Percentiles rank a stretch among this genome's conserved stretches.
Evolutionary conservation across 768 basidiomycete species (phyloP).

Genomic region (Leucosporidium scottii): DNA sequence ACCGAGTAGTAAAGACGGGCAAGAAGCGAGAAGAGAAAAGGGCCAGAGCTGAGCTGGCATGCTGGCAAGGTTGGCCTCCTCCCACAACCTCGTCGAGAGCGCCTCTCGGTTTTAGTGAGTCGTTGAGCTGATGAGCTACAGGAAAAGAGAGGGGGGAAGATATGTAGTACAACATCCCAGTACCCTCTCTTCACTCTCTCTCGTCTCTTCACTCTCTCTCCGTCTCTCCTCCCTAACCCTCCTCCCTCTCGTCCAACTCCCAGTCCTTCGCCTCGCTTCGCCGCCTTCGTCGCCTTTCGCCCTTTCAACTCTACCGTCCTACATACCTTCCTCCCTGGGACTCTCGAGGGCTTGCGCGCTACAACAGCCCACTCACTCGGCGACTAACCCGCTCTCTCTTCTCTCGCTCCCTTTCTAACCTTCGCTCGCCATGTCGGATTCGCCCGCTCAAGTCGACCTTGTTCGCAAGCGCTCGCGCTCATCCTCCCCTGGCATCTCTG

Average conservation of each 20-base stretch:
- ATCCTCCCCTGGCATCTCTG: conserved; percentile 20
- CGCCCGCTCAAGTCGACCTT: conserved; percentile 24
- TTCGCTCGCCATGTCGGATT: conserved; percentile 12
- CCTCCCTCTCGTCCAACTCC: neutral
- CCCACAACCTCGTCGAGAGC: no score
- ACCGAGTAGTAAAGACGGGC: no score
- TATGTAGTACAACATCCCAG: no score
- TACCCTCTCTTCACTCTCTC: conserved; percentile 1
- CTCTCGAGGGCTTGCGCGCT: neutral
- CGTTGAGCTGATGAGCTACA: no score
- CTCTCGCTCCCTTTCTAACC: neutral
- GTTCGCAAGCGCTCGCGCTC: conserved; percentile 35
- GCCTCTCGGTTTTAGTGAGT: no score
- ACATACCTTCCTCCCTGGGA: neutral
- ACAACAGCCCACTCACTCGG: conserved; percentile 4
- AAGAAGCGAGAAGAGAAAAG: no score
- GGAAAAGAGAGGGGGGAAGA: no score
- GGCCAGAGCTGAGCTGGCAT: no score
- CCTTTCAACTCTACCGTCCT: neutral
- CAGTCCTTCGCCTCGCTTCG: no score
- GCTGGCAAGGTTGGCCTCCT: no score
- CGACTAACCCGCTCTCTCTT: neutral
- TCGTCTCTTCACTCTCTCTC: neutral
- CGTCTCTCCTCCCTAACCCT: neutral
- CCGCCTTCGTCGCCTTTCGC: neutral